Conservation (phyloP, 148 eudicot genomes). For the Heliamphora exappendiculata region DNA sequence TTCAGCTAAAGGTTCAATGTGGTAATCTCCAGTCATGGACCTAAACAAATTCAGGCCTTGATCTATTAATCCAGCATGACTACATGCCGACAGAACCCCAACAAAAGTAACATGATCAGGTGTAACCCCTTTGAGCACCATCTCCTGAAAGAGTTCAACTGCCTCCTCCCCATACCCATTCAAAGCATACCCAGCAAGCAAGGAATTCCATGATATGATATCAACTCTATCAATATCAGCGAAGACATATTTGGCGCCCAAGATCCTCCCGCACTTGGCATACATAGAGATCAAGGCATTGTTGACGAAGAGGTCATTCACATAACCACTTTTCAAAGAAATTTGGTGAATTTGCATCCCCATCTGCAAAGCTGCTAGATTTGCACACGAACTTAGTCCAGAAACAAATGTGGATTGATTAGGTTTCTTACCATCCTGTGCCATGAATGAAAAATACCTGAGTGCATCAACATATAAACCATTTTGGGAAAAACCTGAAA, state of each 20-base stretch:
- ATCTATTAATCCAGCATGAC: constrained; percentile 54
- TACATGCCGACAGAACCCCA: constrained; percentile 68
- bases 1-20: constrained; percentile 50
- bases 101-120: constrained; percentile 38
- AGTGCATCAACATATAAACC: constrained; percentile 40
- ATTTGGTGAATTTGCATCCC: constrained; percentile 19
- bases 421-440: constrained; percentile 7
- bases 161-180: constrained; percentile 13
- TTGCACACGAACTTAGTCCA: constrained; percentile 16
- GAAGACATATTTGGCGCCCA: constrained; percentile 5
- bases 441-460: constrained; percentile 1
- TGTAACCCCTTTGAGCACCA: constrained; percentile 22
- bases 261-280: constrained; percentile 19
- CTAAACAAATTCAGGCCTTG: constrained; percentile 46
- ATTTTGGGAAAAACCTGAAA: constrained; percentile 35
- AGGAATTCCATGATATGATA: constrained; percentile 15
- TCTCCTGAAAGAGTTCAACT: constrained; percentile 28
- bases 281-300: constrained; percentile 23
- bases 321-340: constrained; percentile 16
- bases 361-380: constrained; percentile 13
- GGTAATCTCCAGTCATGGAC: constrained; percentile 47
- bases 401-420: constrained; percentile 16
- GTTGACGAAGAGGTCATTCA: constrained; percentile 4
- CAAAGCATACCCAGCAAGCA: constrained; percentile 17
- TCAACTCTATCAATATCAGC: constrained; percentile 6